Base-by-base conservation (phyloP, 768 basidiomycete species). In the Termitomyces sp. region DNA sequence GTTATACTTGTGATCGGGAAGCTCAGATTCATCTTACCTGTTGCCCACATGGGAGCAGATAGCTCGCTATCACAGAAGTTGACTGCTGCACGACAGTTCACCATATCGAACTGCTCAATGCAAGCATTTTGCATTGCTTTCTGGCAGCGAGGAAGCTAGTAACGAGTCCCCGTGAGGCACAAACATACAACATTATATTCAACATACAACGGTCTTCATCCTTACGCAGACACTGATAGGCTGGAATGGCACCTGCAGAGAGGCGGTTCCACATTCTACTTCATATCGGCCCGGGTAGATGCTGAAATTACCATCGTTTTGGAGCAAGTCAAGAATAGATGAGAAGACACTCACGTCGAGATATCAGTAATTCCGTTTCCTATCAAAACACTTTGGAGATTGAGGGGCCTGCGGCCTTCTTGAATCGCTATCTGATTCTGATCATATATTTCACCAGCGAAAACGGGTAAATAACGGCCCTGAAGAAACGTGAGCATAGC, bases 391-490 rank as follows among this genome's bases (percentile, higher is more conserved):
- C 82, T 85, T 64, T 83, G 73, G 8, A 91, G 72, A 67, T 90
- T 90, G 61, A 91, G 54, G 73, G 86, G 72, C 76, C 74, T 66
- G 14, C 78, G 75, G 6, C 84, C 86, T 44, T 81, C 74, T 77
- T 42, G 71, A 72, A 52, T 69, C 55, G 68, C 74, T 29, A 86
- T 71, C 29, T 79, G 68, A 68, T 92, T 91, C 59, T 85, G 79
- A 65, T 92, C 90, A 55, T 82, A 78, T 59, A 92, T 86, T 56
- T 90, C 86, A 51, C 86, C 83, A 3, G 88, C 90, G 58, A 92
- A 92, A 2, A 87, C 79, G 10, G 85, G 87, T 5, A 87, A 73
- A 65, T 87, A 86, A n/a, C 82, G 81, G 13, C 86, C 85, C 86
- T 86, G 58, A 34, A 27, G 18, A 42, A 46, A 36, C 48, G 78